Evolutionary conservation across 1,139 yeast genomes (phyloP), one percentile per base, ranked within the genome.

Genomic region (Hanseniaspora uvarum): DNA sequence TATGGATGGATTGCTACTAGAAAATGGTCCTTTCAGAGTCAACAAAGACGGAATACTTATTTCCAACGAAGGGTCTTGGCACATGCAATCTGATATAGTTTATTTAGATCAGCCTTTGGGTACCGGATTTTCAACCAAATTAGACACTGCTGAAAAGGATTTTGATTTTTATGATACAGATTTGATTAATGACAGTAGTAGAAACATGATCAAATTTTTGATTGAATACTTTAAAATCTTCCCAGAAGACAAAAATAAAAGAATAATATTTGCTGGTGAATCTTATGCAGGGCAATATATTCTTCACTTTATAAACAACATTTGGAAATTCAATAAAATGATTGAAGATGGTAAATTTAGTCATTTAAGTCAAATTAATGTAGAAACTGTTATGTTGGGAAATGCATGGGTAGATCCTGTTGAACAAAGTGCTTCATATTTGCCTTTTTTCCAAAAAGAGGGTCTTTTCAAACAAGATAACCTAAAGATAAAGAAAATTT

Each of bases 341-440:
- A 24, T 41, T 49, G 43, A 41, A 23, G 47, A 40, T 1, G 58
- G 58, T 1, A 52, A 59, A 4, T 5, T 24, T 18, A 12, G 21
- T 26, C 19, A 40, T 3, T 61, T 60, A 1, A 57, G 59, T 14
- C 58, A 60, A 0, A 70, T 77, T 58, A 72, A 81, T 56, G 65
- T 89, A 55, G 73, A 77, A 58, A 92, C 89, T 0, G 64, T 86
- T n/a, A 61, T 88, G 59, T 83, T 92, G 56, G 97, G 97, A 11
- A 92, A 92, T 68, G 97, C 96, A 1, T 92, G 96, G 95, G 79
- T 92, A n/a, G 89, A 88, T 40, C 96, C 97, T 1, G 78, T 80
- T 58, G 76, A 78, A 53, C 98, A 92, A 68, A 82, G 94, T 55
- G 72, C 87, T 57, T 79, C 95, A 16, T 88, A 85, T 62, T 68